Evolutionary conservation across 1,284 basidiomycete genomes (phyloP).

Genomic region (Lignosus rhinocerotis): DNA sequence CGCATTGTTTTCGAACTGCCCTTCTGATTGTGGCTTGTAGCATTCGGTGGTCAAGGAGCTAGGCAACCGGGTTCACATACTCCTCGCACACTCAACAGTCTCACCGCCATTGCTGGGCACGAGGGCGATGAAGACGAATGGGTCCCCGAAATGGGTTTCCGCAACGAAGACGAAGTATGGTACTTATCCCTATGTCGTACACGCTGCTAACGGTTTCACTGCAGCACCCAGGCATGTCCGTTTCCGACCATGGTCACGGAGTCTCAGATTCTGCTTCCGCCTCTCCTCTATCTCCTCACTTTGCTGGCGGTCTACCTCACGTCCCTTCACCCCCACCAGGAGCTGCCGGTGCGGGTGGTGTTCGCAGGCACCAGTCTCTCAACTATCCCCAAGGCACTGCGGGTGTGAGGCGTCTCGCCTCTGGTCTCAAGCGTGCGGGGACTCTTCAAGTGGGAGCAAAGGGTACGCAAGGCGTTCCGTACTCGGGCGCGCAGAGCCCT

Average conservation of each 20-base stretch:
- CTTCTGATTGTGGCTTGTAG: constrained; percentile 30
- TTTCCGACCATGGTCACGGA: constrained; percentile 48
- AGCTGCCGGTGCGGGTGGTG: constrained; percentile 58
- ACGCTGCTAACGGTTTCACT: not conserved
- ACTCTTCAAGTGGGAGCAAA: constrained; percentile 60
- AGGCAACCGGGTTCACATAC: constrained; percentile 61
- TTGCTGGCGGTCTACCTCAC: constrained; percentile 40
- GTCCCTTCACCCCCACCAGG: constrained; percentile 71
- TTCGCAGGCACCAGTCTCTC: constrained; percentile 77
- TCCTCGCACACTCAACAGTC: constrained; percentile 75
- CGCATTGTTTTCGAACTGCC: not conserved
- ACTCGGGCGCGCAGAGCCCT: constrained; percentile 37
- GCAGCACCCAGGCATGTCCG: constrained; percentile 28
- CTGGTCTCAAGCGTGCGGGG: constrained; percentile 68
- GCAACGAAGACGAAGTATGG: constrained; percentile 62
- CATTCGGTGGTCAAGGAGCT: constrained; percentile 47
- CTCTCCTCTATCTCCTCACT: constrained; percentile 65
- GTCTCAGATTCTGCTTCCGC: constrained; percentile 49
- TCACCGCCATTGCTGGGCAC: constrained; percentile 78
- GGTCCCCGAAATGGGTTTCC: constrained; percentile 64
- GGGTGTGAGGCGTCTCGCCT: constrained; percentile 46
- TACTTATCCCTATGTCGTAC: not conserved
- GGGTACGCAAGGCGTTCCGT: constrained; percentile 28
- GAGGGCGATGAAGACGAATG: constrained; percentile 85
- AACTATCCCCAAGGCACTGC: constrained; percentile 62